Base-by-base conservation (phyloP, 2,329 filamentous ascomycete genomes). In the Colletotrichum spaethianum region DNA sequence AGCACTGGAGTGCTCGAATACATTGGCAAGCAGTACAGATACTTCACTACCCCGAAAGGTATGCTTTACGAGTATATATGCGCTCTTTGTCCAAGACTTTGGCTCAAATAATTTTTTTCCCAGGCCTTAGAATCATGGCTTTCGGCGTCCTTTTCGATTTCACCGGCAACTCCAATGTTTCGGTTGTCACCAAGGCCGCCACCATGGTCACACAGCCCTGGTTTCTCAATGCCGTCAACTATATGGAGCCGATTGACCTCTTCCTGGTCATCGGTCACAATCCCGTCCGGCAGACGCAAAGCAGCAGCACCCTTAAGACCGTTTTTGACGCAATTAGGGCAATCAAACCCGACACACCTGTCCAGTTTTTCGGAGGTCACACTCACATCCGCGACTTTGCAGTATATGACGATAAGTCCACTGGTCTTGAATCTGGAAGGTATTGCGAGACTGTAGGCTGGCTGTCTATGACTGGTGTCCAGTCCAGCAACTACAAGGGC, bases 391-490 rank as follows among this genome's bases (percentile, higher is more conserved):
- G 91, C 20, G 91, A 93, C 77, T 91, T 92, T 77, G 85, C 85
- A 23, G 87, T 92, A 2, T 91, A 89, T 73, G 91, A 93, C 76
- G 85, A 89, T 67, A 86, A 86, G 75, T 87, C 88, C 7, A 90
- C 90, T 5, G 90, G 86, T 0, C 82, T 93, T 11, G 90, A 92
- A 75, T 89, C 90, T 3, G 90, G 89, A 7, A 86, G 89, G 63
- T 93, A 92, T 79, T 93, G 91, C 77, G 91, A 93, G 81, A 93
- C 91, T 1, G 83, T 93, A 0, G 91, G 91, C 31, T 93, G 90
- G 88, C 78, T 92, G 28, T 88, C 90, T n/a, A 87, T 93, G 81
- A 87, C 86, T 61, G 91, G 91, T 20, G 87, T 93, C 74, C 78
- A 86, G 63, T 82, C 81, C 0, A 80, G 78, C 42, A 85, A 84